These are phyloP conservation scores for Cladophialophora carrionii DNA, from an alignment of 2,329 filamentous ascomycete genomes.

Conservation along the genomic window DNA sequence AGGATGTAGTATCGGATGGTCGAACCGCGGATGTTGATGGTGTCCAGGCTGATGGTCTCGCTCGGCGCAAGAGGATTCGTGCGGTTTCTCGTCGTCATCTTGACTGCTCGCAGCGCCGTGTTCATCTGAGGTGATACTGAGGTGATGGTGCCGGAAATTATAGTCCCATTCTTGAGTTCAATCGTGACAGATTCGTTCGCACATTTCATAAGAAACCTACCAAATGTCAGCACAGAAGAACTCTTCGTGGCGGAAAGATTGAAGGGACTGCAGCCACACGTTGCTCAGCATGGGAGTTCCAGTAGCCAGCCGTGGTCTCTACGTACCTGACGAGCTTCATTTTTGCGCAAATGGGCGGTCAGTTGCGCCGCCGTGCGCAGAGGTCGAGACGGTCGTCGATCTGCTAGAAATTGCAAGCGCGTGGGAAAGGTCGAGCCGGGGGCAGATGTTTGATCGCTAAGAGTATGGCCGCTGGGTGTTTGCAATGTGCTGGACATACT, in stretches of 20 bases:
- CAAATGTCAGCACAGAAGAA: constrained; percentile 1
- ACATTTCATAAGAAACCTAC: constrained; percentile 99
- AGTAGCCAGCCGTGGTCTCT: not conserved
- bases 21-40: constrained; percentile 94
- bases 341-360: constrained; percentile 46
- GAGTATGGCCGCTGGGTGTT: not conserved
- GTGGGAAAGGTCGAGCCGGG: not conserved
- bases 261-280: not conserved
- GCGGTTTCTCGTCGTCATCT: constrained; percentile 90
- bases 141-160: constrained; percentile 94
- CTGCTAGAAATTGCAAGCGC: not conserved
- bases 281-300: constrained; percentile 18
- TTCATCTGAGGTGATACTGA: constrained; percentile 99
- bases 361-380: constrained; percentile 14
- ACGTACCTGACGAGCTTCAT: constrained; percentile 98
- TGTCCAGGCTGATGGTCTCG: constrained; percentile 84
- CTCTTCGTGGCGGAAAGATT: too few species aligned
- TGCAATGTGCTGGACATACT: not conserved
- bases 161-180: constrained; percentile 98
- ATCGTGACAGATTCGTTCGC: constrained; percentile 98
- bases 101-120: constrained; percentile 90
- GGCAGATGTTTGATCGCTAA: not conserved
- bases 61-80: constrained; percentile 29
- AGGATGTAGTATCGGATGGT: constrained; percentile 97
- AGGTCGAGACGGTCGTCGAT: not conserved